phyloP scores from a whole-genome alignment of 805 yeast genomes.

The Cephaloascus fragrans region DNA sequence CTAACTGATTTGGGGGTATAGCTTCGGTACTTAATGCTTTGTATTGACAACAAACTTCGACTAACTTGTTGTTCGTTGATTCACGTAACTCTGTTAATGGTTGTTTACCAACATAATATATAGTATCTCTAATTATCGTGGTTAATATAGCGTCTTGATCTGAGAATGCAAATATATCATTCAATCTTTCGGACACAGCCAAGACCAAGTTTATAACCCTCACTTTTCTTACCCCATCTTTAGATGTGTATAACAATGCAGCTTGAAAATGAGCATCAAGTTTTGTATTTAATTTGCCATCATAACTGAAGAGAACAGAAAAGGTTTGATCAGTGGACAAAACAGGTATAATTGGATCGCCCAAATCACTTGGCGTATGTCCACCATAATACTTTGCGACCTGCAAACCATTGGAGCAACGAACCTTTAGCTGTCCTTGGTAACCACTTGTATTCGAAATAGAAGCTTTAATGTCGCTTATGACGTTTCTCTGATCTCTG shows the following conservation, averaged over 20 bases:
- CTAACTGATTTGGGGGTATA: constrained; percentile 50
- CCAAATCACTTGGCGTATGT: constrained; percentile 23
- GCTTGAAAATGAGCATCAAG: constrained; percentile 86
- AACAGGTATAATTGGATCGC: constrained; percentile 55
- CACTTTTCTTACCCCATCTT: constrained; percentile 68
- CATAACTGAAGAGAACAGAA: constrained; percentile 67
- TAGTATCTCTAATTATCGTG: constrained; percentile 27
- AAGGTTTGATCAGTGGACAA: constrained; percentile 54
- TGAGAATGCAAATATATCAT: constrained; percentile 67
- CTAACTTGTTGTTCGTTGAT: constrained; percentile 27
- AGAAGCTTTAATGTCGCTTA: constrained; percentile 47
- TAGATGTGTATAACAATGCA: constrained; percentile 77
- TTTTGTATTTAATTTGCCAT: constrained; percentile 59
- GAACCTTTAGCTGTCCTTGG: constrained; percentile 73
- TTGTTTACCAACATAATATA: constrained; percentile 30
- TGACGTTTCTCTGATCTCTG: constrained; percentile 59
- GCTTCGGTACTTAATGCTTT: constrained; percentile 34
- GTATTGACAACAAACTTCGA: constrained; percentile 39
- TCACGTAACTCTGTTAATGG: constrained; percentile 25
- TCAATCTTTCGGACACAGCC: constrained; percentile 66
- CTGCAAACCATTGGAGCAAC: constrained; percentile 83
- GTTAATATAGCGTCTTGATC: constrained; percentile 48
- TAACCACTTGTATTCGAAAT: constrained; percentile 52
- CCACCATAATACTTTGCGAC: constrained; percentile 67
- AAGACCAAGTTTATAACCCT: constrained; percentile 80